Evolutionary conservation across 2,329 filamentous ascomycete genomes (phyloP).

Genomic region (Penicillium sp.): DNA sequence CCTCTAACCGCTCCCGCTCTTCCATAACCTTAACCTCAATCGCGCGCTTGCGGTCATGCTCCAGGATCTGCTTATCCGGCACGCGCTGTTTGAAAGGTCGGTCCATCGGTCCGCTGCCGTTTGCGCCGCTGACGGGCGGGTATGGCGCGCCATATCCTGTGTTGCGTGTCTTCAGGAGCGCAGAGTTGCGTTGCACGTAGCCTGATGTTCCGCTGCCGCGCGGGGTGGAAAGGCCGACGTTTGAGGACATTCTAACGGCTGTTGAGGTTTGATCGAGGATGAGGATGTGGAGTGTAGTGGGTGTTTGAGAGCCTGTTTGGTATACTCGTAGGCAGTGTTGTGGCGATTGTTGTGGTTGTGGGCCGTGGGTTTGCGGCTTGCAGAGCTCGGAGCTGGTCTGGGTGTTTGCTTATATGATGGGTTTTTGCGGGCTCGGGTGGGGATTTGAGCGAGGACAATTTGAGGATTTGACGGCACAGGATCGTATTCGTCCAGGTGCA

Average conservation of each 20-base stretch:
- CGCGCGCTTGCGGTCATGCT: slow-evolving; percentile 87
- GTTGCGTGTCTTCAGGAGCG: slow-evolving; percentile 82
- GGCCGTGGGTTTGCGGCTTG: background rate
- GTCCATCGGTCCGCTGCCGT: slow-evolving; percentile 55
- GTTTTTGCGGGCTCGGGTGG: background rate
- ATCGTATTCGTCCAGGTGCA: background rate
- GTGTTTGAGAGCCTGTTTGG: background rate
- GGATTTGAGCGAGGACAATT: background rate
- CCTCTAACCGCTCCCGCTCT: slow-evolving; percentile 84
- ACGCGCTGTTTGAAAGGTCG: slow-evolving; percentile 72
- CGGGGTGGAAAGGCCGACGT: slow-evolving; percentile 92
- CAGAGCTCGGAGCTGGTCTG: background rate
- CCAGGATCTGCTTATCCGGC: slow-evolving; percentile 87
- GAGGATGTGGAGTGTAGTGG: background rate
- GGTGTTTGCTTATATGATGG: background rate
- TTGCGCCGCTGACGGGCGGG: slow-evolving; percentile 43
- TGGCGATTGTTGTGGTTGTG: background rate
- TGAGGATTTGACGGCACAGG: background rate
- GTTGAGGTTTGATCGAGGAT: background rate
- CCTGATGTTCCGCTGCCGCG: slow-evolving; percentile 94
- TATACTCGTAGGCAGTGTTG: background rate
- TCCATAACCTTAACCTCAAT: slow-evolving; percentile 94
- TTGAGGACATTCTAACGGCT: slow-evolving; percentile 74
- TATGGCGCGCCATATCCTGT: slow-evolving; percentile 67
- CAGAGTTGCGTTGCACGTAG: slow-evolving; percentile 94